A percentile compares a stretch with the other conserved stretches of the same genome.
Conservation (phyloP, 2,329 filamentous ascomycete species). For the Lachnellula cervina region DNA sequence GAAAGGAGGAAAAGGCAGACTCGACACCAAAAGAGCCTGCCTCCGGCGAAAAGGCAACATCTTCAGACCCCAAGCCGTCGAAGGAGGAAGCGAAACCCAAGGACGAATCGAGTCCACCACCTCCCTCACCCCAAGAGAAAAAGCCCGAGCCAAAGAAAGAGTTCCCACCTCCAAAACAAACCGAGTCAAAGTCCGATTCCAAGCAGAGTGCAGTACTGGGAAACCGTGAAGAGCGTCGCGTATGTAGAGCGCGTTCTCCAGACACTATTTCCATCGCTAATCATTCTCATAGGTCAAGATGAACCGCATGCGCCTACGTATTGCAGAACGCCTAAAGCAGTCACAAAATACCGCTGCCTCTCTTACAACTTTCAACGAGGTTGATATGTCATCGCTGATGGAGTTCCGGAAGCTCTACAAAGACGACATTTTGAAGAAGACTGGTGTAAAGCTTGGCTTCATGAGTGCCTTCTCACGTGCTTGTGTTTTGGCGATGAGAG, state of each 20-base stretch:
- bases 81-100: conserved; percentile 39
- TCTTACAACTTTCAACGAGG: conserved; percentile 97
- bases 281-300: conserved; percentile 74
- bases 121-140: conserved; percentile 36
- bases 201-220: conserved; percentile 48
- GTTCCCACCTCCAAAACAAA: conserved; percentile 35
- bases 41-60: conserved; percentile 50
- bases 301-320: conserved; percentile 98
- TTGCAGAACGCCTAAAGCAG: conserved; percentile 96
- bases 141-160: conserved; percentile 38
- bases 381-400: conserved; percentile 97
- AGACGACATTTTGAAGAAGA: conserved; percentile 92
- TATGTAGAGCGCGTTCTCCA: conserved; percentile 42
- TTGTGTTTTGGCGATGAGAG: conserved; percentile 85
- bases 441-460: conserved; percentile 96
- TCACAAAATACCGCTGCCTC: conserved; percentile 98
- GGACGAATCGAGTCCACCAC: conserved; percentile 36
- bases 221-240: conserved; percentile 80
- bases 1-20: conserved; percentile 46
- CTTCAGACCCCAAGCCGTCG: conserved; percentile 37
- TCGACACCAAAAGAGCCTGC: conserved; percentile 55
- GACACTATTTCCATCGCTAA: conserved; percentile 6
- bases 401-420: conserved; percentile 97
- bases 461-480: conserved; percentile 97
- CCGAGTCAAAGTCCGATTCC: conserved; percentile 32